These are phyloP conservation scores for Furcasterigmium sp. DNA, from an alignment of 2,329 filamentous ascomycete genomes.

Conservation along the genomic window DNA sequence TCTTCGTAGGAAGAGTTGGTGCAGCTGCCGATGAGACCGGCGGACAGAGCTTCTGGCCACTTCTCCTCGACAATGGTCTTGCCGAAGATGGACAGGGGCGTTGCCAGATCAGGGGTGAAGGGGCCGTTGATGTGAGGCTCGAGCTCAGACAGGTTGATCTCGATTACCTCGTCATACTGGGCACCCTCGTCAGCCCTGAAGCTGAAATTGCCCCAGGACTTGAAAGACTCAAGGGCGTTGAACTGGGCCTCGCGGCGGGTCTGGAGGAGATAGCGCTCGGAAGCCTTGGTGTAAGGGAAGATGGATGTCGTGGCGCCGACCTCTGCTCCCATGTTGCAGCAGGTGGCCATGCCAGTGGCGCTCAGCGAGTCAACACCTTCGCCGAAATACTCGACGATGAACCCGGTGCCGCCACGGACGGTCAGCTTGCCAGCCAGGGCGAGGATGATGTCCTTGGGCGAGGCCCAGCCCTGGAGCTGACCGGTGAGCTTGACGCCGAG, in stretches of 20 bases:
- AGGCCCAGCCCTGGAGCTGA: conserved; percentile 81
- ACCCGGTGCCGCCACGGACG: conserved; percentile 90
- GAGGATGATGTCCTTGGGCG: conserved; percentile 94
- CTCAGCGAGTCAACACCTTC: conserved; percentile 85
- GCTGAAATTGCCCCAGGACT: conserved; percentile 11
- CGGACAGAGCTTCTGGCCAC: conserved; percentile 89
- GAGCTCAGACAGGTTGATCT: conserved; percentile 81
- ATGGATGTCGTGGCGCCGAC: conserved; percentile 93
- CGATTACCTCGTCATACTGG: conserved; percentile 85
- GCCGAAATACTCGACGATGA: conserved; percentile 90
- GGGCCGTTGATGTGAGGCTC: conserved; percentile 97
- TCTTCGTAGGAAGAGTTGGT: conserved; percentile 99
- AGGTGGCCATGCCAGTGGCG: conserved; percentile 88
- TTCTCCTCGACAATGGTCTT: conserved; percentile 75
- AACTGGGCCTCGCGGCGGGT: conserved; percentile 60
- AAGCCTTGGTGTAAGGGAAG: conserved; percentile 85
- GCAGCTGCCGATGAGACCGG: conserved; percentile 93
- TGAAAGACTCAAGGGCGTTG: conserved; percentile 8
- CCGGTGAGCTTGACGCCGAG: conserved; percentile 82
- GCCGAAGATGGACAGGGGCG: conserved; percentile 85
- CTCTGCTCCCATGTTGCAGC: conserved; percentile 85
- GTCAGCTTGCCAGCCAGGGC: conserved; percentile 84
- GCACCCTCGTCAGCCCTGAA: conserved; percentile 76
- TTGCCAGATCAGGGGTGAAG: conserved; percentile 92
- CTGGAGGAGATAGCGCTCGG: conserved; percentile 78